Conservation (phyloP, 129 eudicot species). For the Oenanthe sinensis region DNA sequence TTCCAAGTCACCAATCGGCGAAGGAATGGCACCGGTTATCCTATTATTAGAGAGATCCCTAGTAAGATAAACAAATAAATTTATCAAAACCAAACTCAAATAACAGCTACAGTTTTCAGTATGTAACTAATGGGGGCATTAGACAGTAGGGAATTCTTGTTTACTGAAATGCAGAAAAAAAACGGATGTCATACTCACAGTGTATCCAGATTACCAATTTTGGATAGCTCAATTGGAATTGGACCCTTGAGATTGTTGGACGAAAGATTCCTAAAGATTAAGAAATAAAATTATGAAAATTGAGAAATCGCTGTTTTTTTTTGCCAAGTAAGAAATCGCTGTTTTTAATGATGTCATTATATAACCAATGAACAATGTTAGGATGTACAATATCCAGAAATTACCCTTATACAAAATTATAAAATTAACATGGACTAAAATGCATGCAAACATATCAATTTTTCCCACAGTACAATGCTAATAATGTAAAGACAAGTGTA, state of each 20-base stretch:
- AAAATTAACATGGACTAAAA: background rate
- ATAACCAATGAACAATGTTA: background rate
- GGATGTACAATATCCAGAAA: background rate
- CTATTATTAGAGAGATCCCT: constrained; percentile 89
- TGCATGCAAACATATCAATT: background rate
- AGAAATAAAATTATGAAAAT: background rate
- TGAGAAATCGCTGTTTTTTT: background rate
- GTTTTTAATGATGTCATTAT: background rate
- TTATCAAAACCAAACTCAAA: background rate
- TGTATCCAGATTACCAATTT: constrained; percentile 89
- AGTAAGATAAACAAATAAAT: constrained; percentile 3
- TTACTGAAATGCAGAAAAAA: background rate
- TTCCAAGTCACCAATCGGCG: constrained; percentile 94
- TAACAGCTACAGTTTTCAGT: constrained; percentile 1
- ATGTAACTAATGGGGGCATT: background rate
- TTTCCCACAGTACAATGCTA: background rate
- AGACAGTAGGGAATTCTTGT: background rate
- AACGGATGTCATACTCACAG: constrained; percentile 44
- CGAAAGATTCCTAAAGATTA: constrained; percentile 65
- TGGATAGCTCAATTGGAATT: constrained; percentile 86
- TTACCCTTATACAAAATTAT: background rate
- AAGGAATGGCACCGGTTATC: constrained; percentile 74
- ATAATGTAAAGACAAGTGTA: background rate
- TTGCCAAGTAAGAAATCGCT: too few species aligned
- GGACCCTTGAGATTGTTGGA: constrained; percentile 75